Conservation (phyloP, 2,329 filamentous ascomycete genomes). For the Sarocladiaceae sp. region DNA sequence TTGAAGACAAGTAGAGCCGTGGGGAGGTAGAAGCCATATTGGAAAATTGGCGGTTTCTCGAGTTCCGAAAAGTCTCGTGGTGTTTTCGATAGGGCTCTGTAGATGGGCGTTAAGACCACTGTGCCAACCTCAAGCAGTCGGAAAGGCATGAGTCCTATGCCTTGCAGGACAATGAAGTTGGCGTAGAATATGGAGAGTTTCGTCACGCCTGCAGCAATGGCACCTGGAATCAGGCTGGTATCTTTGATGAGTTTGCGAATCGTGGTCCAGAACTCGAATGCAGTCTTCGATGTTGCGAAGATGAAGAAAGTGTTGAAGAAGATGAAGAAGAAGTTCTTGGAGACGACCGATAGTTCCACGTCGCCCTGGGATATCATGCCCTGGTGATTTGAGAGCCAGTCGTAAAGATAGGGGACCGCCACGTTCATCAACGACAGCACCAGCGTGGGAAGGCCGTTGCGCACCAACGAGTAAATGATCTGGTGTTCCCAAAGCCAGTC, state of each 20-base stretch:
- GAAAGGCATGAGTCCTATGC: slow-evolving; percentile 88
- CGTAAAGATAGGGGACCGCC: slow-evolving; percentile 87
- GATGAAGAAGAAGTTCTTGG: slow-evolving; percentile 98
- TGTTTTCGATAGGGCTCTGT: slow-evolving; percentile 71
- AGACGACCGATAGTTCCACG: slow-evolving; percentile 88
- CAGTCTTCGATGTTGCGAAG: slow-evolving; percentile 82
- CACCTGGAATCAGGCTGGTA: slow-evolving; percentile 68
- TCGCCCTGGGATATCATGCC: slow-evolving; percentile 94
- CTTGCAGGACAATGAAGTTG: slow-evolving; percentile 90
- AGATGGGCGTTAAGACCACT: slow-evolving; percentile 76
- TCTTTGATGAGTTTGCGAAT: slow-evolving; percentile 72
- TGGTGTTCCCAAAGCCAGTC: slow-evolving; percentile 60
- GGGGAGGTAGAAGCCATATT: slow-evolving; percentile 92
- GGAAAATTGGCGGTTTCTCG: slow-evolving; percentile 76
- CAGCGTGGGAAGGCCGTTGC: slow-evolving; percentile 80
- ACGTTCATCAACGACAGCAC: slow-evolving; percentile 83
- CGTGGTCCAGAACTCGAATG: slow-evolving; percentile 65
- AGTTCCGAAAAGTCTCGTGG: slow-evolving; percentile 85
- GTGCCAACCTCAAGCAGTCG: slow-evolving; percentile 84
- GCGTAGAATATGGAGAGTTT: slow-evolving; percentile 77
- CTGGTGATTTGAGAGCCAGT: slow-evolving; percentile 83
- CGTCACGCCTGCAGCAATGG: slow-evolving; percentile 70
- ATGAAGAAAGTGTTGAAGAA: slow-evolving; percentile 99
- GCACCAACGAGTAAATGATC: slow-evolving; percentile 69
- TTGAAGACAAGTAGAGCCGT: slow-evolving; percentile 91